A percentile compares a stretch with the other conserved stretches of the same genome.
Evolutionary conservation across 148 eudicot genomes (phyloP).

Genomic region (Diospyros lotus): DNA sequence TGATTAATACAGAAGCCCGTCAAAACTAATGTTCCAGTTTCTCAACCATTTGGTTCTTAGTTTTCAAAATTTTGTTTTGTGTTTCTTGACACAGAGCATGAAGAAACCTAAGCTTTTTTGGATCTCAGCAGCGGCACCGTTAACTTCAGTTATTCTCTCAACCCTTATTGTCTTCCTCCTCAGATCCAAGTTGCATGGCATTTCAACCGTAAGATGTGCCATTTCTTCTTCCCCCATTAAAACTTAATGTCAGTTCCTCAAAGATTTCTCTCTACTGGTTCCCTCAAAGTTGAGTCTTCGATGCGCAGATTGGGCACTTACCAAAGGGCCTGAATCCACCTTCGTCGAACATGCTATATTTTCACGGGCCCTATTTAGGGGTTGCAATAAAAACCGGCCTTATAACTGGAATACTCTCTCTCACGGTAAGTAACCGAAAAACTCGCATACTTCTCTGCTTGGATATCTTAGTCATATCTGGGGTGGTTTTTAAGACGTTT

Average conservation of each 20-base stretch:
- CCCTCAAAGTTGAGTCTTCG: not conserved
- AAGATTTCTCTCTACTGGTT: not conserved
- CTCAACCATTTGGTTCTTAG: not conserved
- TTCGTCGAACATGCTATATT: conserved; percentile 65
- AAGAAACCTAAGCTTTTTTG: conserved; percentile 69
- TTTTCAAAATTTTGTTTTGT: not conserved
- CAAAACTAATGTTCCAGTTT: not conserved
- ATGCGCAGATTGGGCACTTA: conserved; percentile 71
- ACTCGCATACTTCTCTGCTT: not conserved
- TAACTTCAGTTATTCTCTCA: conserved; percentile 70
- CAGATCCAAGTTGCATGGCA: conserved; percentile 46
- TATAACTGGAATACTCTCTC: conserved; percentile 76
- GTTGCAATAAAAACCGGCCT: conserved; percentile 82
- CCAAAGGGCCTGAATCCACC: conserved; percentile 87
- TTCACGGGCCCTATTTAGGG: conserved; percentile 52
- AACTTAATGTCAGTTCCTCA: not conserved
- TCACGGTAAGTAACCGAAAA: conserved; percentile 57
- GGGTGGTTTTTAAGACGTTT: not conserved
- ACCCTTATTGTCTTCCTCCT: conserved; percentile 56
- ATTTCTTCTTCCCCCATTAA: not conserved
- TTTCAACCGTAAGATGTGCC: conserved; percentile 55
- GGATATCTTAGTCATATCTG: not conserved
- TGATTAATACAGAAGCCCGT: not conserved
- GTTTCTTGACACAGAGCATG: conserved; percentile 45
- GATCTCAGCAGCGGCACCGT: conserved; percentile 92